Evolutionary conservation across 805 yeast species (phyloP), one percentile per base, ranked within the genome.

Genomic region (Wickerhamomyces strasburgensis): DNA sequence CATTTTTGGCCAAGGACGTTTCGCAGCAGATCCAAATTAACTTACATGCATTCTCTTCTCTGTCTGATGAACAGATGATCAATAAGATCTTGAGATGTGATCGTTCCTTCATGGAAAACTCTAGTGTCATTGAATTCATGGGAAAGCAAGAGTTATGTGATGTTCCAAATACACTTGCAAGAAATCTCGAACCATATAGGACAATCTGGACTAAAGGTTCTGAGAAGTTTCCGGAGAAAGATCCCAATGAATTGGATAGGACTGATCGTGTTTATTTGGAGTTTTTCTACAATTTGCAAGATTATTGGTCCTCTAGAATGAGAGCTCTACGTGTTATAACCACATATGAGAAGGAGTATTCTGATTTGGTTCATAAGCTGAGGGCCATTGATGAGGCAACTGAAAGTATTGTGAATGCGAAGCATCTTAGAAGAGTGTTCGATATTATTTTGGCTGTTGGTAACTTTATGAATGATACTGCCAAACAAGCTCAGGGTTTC

Each of bases 1-100:
- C 79, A 0, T 77, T 81, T 47, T 64, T 84, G 46, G 69, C 89
- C 0, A 67, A 88, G 43, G 93, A 84, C 45, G 52, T 80, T 14
- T 80, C 85, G 2, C 93, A 84, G 50, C 89, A 83, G 52, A 82
- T 84, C 60, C 87, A 87, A 28, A 84, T 84, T 49, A 84, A 84
- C 51, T 64, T 84, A 38, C 89, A 84, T 50, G 67, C 73, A 52
- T 83, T 74, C 55, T 72, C 77, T 14, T 58, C 60, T 21, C 52
- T 71, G 24, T 52, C 72, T 3, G 87, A 73, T 29, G 74, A 68
- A 18, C 78, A 75, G 29, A 64, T 84, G 40, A 66, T 80, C 3
- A 36, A 46, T 4, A 73, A 71, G 51, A 75, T 83, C 3, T 64
- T 84, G 39, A 53, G 62, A 24, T 84, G 94, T 63, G 86, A 80